These are phyloP conservation scores for Inga oerstediana DNA, from an alignment of 306 rosid genomes.

Conservation along the genomic window DNA sequence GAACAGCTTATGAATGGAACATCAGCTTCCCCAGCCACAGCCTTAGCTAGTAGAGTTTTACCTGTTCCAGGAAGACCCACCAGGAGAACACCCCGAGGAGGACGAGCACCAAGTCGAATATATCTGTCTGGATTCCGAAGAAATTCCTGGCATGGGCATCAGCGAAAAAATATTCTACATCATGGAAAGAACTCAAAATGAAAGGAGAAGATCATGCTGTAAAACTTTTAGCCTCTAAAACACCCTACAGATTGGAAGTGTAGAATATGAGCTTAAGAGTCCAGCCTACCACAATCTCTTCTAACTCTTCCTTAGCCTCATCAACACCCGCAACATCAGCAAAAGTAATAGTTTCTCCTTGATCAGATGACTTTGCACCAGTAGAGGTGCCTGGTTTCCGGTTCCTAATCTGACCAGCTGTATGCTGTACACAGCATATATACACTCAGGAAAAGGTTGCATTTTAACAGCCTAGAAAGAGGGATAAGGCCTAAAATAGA, in stretches of 20 bases:
- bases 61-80: slow-evolving; percentile 99
- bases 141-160: slow-evolving; percentile 80
- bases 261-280: slow-evolving; percentile 30
- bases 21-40: slow-evolving; percentile 98
- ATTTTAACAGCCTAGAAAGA: slow-evolving; percentile 25
- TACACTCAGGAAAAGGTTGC: slow-evolving; percentile 38
- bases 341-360: slow-evolving; percentile 84
- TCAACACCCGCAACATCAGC: slow-evolving; percentile 98
- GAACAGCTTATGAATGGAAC: slow-evolving; percentile 98
- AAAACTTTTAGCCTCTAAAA: slow-evolving; percentile 31
- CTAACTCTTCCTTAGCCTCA: slow-evolving; percentile 98
- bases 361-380: slow-evolving; percentile 76
- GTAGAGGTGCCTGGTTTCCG: slow-evolving; percentile 81
- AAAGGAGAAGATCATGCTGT: not conserved
- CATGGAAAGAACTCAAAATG: slow-evolving; percentile 24
- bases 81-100: slow-evolving; percentile 99
- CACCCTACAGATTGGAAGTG: slow-evolving; percentile 29
- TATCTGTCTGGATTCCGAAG: slow-evolving; percentile 96
- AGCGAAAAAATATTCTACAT: slow-evolving; percentile 34
- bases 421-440: slow-evolving; percentile 63
- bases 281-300: slow-evolving; percentile 96
- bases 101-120: slow-evolving; percentile 93
- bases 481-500: slow-evolving; percentile 20
- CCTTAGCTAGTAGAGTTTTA: slow-evolving; percentile 98
- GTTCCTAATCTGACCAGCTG: slow-evolving; percentile 89